Base-by-base conservation (phyloP, 768 basidiomycete species). In the Cystobasidium tubakii region DNA sequence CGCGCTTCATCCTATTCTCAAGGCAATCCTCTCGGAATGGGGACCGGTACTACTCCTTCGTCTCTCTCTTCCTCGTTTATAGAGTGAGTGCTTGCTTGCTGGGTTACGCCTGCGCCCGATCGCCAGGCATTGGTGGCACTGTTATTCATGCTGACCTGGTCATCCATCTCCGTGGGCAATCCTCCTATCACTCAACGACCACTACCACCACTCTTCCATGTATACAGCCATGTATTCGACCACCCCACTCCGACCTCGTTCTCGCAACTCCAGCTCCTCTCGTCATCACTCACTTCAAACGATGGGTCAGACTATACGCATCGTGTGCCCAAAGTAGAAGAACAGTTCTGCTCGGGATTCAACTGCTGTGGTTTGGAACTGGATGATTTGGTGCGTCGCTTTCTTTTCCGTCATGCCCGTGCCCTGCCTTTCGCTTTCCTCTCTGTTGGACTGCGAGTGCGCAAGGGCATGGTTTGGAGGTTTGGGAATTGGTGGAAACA, bases 311-410 rank as follows among this genome's bases (percentile, higher is more conserved):
- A 78, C 31, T 79, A 77, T 67, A 78, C 75, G 29, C 77, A 77
- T 46, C 73, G 79, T 0, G 43, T 73, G 25, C 79, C 79, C 31
- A 74, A 75, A 25, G 77, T 80, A 60, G 79, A 80, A 44, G 78
- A 77, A 17, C 74, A 77, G 63, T 80, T 79, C 78, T 91, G 90
- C 81, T 88, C 89, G 76, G 88, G 95, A 80, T 96, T 92, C 83
- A 87, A 88, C 0, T 96, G 93, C 82, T 96, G 92, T 79, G 92
- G 91, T 12, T 82, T 89, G 64, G 85, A 88, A 76, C 85, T 91
- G 21, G 84, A 85, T 36, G 89, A 90, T 78, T 85, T 90, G 0
- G 69, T 71, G 69, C 25, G 69, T 65, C 29, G 42, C 46, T 25
- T 46, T 67, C 66, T 34, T 31, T 42, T 19, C 46, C n/a, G 9